Base-by-base conservation (phyloP, 2,329 filamentous ascomycete species). In the Colletotrichum orbiculare region DNA sequence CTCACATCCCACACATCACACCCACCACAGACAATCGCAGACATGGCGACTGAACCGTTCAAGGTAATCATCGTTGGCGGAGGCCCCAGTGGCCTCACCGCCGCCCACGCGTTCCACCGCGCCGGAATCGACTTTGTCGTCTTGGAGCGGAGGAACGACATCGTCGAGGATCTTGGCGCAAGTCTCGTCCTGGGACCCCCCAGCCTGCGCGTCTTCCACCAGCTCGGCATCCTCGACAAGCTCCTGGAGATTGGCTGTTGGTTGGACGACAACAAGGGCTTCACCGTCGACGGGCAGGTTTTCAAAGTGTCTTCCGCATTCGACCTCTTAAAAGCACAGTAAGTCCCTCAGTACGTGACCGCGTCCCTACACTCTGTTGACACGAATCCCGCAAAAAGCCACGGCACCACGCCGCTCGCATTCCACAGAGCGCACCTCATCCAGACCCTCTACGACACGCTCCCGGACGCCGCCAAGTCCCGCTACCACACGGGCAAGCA, bases 351-450 rank as follows among this genome's bases (percentile, higher is more conserved):
- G 13, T 46, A n/a, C 4, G 17, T 3, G 6, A 9, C 12, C 17
- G 11, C 17, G 3, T 41, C 11, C 1, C 35, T 41, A n/a, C 13
- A 12, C 10, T 47, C 9, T 3, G 33, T 49, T 64, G 12, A 49
- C 39, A 6, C 8, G 9, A 8, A 12, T 38, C 8, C 9, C 10
- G 3, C 41, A 10, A 15, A 37, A 8, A 75, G 74, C 3, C 67
- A 72, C 25, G 77, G 76, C n/a, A 65, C 68, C 2, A 42, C 48
- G 0, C 67, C 72, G 2, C 48, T 69, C 0, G 76, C 75, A 9
- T 57, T 80, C 15, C 77, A 79, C 53, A 75, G 79, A 1, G 74
- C 74, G 17, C 69, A 77, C 8, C 68, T 81, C 8, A 72, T 78
- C 6, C 67, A 72, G 8, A 62, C 69, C 4, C 71, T 82, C 1